These are phyloP conservation scores for Candida arabinofermentans DNA, from an alignment of 805 yeast genomes.

Conservation along the genomic window DNA sequence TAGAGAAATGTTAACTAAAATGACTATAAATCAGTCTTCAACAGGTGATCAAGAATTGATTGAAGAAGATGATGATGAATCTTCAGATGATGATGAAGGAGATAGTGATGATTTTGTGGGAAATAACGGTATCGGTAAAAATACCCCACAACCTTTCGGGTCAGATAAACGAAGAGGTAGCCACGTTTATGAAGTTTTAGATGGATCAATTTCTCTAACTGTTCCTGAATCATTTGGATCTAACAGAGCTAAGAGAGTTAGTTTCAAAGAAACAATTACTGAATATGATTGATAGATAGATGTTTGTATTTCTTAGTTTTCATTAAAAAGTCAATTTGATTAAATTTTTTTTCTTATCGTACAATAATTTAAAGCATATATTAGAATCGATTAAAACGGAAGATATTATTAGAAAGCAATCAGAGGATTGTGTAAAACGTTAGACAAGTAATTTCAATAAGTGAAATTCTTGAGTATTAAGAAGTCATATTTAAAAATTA, in stretches of 20 bases:
- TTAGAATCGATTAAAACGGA: no score
- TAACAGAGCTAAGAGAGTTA: constrained; percentile 28
- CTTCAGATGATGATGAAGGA: not conserved
- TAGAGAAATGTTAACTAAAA: constrained; percentile 28
- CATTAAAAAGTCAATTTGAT: no score
- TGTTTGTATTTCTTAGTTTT: not conserved
- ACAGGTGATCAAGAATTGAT: constrained; percentile 9
- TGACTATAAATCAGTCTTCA: constrained; percentile 12
- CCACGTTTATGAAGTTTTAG: not conserved
- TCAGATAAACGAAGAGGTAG: not conserved
- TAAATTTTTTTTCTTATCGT: no score
- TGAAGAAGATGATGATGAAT: constrained; percentile 4
- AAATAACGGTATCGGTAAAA: not conserved
- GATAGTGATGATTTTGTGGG: not conserved
- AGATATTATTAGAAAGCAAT: no score
- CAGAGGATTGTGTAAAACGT: no score
- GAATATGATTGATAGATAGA: constrained; percentile 2
- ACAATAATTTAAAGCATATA: not conserved
- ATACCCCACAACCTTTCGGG: no score
- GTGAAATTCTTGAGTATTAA: no score
- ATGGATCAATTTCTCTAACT: constrained; percentile 11
- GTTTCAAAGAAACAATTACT: constrained; percentile 23
- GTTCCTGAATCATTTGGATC: constrained; percentile 24
- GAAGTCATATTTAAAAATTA: no score
- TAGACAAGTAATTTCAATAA: no score